Evolutionary conservation across 2,329 filamentous ascomycete species (phyloP).

Genomic region (Geoglossum cookeanum): DNA sequence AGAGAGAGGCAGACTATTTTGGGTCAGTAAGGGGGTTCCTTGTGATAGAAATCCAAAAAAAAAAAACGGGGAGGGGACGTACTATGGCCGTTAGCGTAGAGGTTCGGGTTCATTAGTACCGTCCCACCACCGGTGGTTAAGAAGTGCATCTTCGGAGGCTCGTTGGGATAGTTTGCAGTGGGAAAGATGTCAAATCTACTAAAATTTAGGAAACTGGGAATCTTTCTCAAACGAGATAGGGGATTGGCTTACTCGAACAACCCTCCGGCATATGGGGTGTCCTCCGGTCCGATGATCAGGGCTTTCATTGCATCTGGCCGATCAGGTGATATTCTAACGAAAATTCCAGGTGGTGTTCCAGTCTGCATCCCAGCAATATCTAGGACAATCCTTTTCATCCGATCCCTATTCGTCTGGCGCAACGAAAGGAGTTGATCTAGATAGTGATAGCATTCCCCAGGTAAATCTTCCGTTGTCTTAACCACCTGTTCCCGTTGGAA

Average conservation of each 20-base stretch:
- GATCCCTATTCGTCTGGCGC: constrained; percentile 15
- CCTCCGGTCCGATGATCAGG: constrained; percentile 29
- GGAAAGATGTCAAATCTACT: constrained; percentile 30
- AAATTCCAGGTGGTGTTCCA: constrained; percentile 32
- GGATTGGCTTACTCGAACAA: constrained; percentile 26
- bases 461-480: constrained; percentile 20
- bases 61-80: constrained; percentile 8
- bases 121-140: constrained; percentile 26
- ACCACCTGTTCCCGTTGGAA: constrained; percentile 20
- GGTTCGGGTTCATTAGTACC: constrained; percentile 31
- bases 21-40: too few species aligned
- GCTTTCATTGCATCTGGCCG: constrained; percentile 32
- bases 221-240: not conserved
- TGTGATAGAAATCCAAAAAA: too few species aligned
- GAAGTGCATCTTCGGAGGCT: constrained; percentile 25
- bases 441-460: constrained; percentile 14
- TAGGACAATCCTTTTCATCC: constrained; percentile 29
- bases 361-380: constrained; percentile 28
- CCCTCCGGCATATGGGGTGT: constrained; percentile 34
- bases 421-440: constrained; percentile 7
- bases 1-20: constrained; percentile 30
- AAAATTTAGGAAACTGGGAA: too few species aligned
- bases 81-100: constrained; percentile 30
- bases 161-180: constrained; percentile 22
- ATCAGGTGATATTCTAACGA: constrained; percentile 26